A percentile compares a stretch with the other conserved stretches of the same genome.
Evolutionary conservation across 2,329 filamentous ascomycete genomes (phyloP).

Genomic region (Dothistroma pini): DNA sequence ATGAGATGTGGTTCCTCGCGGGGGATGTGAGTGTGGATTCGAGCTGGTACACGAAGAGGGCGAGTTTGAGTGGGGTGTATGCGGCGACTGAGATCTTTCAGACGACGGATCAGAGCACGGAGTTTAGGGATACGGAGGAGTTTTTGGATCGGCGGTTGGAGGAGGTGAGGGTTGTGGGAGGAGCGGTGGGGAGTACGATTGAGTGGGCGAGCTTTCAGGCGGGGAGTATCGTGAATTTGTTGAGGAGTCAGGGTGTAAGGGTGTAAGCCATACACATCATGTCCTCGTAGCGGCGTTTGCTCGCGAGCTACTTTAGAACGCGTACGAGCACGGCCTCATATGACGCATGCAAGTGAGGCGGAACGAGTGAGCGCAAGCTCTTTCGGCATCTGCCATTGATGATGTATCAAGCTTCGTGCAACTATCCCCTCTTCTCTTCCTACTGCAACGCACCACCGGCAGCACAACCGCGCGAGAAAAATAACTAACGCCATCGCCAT

Average conservation of each 20-base stretch:
- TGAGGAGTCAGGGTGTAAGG: constrained; percentile 82
- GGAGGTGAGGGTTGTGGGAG: constrained; percentile 63
- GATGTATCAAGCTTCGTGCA: background rate
- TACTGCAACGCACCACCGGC: background rate
- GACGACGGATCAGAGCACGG: constrained; percentile 76
- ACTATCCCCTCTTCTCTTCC: background rate
- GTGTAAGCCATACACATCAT: constrained; percentile 58
- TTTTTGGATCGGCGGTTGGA: constrained; percentile 74
- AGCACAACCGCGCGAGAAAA: background rate
- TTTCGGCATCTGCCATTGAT: background rate
- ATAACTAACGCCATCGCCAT: background rate
- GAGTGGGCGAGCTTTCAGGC: constrained; percentile 83
- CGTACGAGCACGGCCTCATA: background rate
- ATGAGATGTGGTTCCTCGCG: constrained; percentile 87
- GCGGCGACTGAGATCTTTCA: constrained; percentile 81
- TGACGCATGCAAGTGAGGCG: background rate
- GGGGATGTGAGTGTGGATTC: constrained; percentile 78
- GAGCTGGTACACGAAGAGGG: constrained; percentile 79
- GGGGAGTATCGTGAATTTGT: constrained; percentile 70
- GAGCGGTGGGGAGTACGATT: constrained; percentile 59
- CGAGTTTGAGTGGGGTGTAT: constrained; percentile 62
- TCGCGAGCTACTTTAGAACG: no score
- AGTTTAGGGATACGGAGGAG: constrained; percentile 71
- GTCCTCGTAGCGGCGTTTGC: no score
- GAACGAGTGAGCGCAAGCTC: background rate